phyloP scores from a whole-genome alignment of 2,329 filamentous ascomycete species.

The Neofusicoccum kwambonambiense region DNA sequence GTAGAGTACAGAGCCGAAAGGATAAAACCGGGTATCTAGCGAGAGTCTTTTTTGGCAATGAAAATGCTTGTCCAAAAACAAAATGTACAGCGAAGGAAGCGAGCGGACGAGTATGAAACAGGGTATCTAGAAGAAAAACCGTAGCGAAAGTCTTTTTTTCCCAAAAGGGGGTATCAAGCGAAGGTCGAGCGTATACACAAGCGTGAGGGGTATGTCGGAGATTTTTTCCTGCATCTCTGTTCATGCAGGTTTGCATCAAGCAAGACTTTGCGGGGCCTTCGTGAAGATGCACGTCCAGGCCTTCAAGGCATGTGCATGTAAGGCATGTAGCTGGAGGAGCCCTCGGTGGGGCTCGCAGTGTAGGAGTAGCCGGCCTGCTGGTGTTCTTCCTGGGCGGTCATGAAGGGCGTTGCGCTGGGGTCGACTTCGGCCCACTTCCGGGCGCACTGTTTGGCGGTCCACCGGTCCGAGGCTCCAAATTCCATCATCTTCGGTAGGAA shows the following conservation, averaged over 20 bases:
- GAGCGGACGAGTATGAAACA: neutral
- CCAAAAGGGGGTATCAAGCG: conserved; percentile 8
- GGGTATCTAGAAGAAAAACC: conserved; percentile 6
- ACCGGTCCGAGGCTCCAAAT: conserved; percentile 50
- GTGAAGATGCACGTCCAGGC: neutral
- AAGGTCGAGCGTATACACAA: conserved; percentile 14
- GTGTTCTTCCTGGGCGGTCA: conserved; percentile 33
- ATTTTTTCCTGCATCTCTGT: neutral
- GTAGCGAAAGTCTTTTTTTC: conserved; percentile 13
- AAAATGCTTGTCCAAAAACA: neutral
- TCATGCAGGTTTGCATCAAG: conserved; percentile 11
- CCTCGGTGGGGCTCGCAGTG: conserved; percentile 35
- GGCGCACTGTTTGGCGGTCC: conserved; percentile 50
- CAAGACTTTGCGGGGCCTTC: neutral
- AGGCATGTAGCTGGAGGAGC: conserved; percentile 31
- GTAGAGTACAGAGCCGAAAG: neutral
- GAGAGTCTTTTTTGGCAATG: conserved; percentile 3
- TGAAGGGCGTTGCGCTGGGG: conserved; percentile 32
- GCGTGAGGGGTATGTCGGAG: neutral
- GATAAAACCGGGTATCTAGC: conserved; percentile 13
- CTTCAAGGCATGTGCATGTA: conserved; percentile 32
- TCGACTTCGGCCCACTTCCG: conserved; percentile 53
- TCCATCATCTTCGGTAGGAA: conserved; percentile 48
- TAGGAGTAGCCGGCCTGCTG: conserved; percentile 21
- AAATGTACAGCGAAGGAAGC: conserved; percentile 7